Conservation (phyloP, 768 basidiomycete species). For the Termitomyces sp. region DNA sequence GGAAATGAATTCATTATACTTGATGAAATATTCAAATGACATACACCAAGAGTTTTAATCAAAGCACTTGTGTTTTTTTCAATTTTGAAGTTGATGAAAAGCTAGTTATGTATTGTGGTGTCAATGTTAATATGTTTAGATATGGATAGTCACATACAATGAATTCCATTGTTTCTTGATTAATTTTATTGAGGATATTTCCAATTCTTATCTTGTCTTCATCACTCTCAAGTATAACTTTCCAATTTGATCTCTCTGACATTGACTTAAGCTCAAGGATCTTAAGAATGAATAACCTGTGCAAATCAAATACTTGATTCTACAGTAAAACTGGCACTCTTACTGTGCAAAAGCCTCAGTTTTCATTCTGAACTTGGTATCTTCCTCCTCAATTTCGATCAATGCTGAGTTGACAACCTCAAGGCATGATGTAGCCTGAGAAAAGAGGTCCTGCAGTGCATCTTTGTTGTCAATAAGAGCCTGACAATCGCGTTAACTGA, state of each 20-base stretch:
- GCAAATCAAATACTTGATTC: background rate
- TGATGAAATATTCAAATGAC: background rate
- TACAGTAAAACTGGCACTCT: background rate
- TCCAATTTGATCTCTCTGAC: background rate
- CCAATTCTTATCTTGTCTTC: background rate
- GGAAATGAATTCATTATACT: background rate
- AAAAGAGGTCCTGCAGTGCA: background rate
- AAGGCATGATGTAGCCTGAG: background rate
- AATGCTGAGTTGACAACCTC: background rate
- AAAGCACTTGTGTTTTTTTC: background rate
- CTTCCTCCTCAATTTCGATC: background rate
- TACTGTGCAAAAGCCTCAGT: background rate
- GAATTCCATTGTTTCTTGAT: background rate
- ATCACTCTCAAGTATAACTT: background rate
- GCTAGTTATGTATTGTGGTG: background rate
- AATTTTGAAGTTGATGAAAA: background rate
- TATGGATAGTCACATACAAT: background rate
- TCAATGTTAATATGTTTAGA: background rate
- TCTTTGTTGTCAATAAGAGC: background rate
- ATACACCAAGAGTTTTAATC: background rate
- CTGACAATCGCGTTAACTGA: background rate
- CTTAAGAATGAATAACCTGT: background rate
- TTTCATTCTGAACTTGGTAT: background rate
- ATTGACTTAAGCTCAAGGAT: background rate
- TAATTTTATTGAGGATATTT: background rate